These are phyloP conservation scores for Colletotrichum filicis DNA, from an alignment of 2,329 filamentous ascomycete genomes.

Conservation along the genomic window DNA sequence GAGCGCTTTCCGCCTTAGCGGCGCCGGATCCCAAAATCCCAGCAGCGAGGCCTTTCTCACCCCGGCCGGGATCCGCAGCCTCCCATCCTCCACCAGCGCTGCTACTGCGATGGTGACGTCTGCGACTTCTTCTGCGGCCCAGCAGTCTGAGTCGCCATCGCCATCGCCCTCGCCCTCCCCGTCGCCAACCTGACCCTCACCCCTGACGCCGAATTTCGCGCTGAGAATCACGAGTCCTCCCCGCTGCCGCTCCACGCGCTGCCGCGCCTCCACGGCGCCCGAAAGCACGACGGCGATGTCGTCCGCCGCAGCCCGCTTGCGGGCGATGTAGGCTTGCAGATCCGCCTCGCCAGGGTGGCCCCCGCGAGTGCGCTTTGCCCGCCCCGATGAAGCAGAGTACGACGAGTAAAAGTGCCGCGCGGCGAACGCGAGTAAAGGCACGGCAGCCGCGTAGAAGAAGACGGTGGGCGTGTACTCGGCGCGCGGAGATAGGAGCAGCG, in stretches of 20 bases:
- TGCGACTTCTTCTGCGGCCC: conserved; percentile 55
- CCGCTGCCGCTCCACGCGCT: conserved; percentile 47
- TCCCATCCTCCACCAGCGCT: conserved; percentile 53
- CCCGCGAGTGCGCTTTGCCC: conserved; percentile 2
- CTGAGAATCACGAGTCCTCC: conserved; percentile 59
- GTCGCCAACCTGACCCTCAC: conserved; percentile 33
- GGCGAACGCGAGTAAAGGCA: conserved; percentile 53
- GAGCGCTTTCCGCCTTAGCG: conserved; percentile 55
- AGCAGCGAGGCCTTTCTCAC: conserved; percentile 56
- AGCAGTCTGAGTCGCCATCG: conserved; percentile 17
- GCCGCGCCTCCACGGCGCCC: conserved; percentile 50
- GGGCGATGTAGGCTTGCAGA: conserved; percentile 42
- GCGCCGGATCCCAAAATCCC: conserved; percentile 64
- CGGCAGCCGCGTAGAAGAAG: conserved; percentile 50
- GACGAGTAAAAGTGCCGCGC: conserved; percentile 44
- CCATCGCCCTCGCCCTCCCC: neutral
- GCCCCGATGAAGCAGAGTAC: conserved; percentile 28
- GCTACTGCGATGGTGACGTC: conserved; percentile 61
- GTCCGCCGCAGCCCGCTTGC: conserved; percentile 56
- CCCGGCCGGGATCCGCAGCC: conserved; percentile 51
- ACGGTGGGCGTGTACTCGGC: conserved; percentile 41
- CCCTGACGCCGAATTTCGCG: conserved; percentile 58
- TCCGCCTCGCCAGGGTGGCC: neutral
- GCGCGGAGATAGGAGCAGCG: conserved; percentile 51
- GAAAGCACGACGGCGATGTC: conserved; percentile 55